Evolutionary conservation across 257 asterid genomes (phyloP).

Genomic region (Ehretia macrophylla): DNA sequence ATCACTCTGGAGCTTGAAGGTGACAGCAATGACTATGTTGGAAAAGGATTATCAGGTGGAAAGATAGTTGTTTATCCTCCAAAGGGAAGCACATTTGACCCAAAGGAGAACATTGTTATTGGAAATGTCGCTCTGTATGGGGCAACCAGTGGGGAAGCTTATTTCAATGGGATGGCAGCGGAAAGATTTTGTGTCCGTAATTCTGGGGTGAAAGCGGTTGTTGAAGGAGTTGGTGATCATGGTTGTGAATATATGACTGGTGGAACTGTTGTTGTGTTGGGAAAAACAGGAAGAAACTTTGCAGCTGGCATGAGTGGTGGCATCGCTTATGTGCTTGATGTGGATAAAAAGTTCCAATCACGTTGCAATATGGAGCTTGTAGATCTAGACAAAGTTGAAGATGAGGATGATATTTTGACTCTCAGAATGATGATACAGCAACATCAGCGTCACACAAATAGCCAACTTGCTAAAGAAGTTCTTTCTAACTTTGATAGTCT

Average conservation of each 20-base stretch:
- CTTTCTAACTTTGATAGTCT: constrained; percentile 70
- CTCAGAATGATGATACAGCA: constrained; percentile 96
- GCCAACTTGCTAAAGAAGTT: constrained; percentile 76
- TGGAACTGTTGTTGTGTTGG: constrained; percentile 86
- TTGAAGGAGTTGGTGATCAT: constrained; percentile 99
- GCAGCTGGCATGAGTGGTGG: constrained; percentile 99
- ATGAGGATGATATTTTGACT: constrained; percentile 75
- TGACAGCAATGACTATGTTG: constrained; percentile 97
- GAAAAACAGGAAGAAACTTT: constrained; percentile 91
- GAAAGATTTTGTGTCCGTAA: constrained; percentile 97
- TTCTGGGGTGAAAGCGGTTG: constrained; percentile 94
- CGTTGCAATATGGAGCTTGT: constrained; percentile 89
- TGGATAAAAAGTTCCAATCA: constrained; percentile 58
- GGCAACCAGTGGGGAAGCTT: constrained; percentile 93
- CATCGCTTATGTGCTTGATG: constrained; percentile 79
- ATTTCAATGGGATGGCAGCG: constrained; percentile 99
- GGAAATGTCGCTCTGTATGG: constrained; percentile 99
- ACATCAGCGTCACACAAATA: constrained; percentile 91
- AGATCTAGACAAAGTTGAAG: constrained; percentile 86
- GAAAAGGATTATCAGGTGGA: constrained; percentile 98
- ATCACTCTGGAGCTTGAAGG: constrained; percentile 96
- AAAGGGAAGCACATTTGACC: constrained; percentile 75
- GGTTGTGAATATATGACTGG: constrained; percentile 99
- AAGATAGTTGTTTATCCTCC: constrained; percentile 91
- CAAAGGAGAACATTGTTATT: constrained; percentile 89